Conservation (phyloP, 2,329 filamentous ascomycete genomes). For the Pseudocercospora fuligena region DNA sequence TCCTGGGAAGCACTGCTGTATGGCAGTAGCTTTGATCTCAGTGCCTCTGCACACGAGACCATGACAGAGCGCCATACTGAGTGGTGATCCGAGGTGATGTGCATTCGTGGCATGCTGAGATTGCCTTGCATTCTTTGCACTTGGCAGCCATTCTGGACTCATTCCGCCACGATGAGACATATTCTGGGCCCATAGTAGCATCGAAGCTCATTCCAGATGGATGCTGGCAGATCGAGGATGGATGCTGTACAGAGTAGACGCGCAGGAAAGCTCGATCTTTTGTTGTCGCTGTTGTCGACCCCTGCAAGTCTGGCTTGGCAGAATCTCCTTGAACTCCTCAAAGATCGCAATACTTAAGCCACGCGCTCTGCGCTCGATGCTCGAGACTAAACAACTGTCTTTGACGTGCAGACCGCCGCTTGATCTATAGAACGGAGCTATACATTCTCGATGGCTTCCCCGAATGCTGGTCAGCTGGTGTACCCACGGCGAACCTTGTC, state of each 20-base stretch:
- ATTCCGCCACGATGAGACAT: not conserved
- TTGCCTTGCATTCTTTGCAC: not conserved
- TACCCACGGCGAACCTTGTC: not conserved
- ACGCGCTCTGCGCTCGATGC: too few species aligned
- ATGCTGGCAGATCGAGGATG: too few species aligned
- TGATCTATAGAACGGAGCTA: too few species aligned
- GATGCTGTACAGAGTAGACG: too few species aligned
- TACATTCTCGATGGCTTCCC: too few species aligned
- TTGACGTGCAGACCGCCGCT: too few species aligned
- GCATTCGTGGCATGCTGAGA: too few species aligned
- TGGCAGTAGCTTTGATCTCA: not conserved
- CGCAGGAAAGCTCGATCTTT: not conserved
- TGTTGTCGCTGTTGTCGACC: not conserved
- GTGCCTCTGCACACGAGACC: not conserved
- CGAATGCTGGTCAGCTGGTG: too few species aligned
- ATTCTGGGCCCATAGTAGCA: too few species aligned
- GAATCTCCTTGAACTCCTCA: not conserved
- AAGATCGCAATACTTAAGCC: too few species aligned
- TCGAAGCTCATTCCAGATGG: too few species aligned
- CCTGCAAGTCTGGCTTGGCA: not conserved
- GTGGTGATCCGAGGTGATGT: not conserved
- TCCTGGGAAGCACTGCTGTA: not conserved
- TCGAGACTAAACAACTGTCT: too few species aligned
- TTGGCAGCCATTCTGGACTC: not conserved
- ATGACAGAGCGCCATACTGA: not conserved